These are phyloP conservation scores for Sclerotinia spermophila DNA, from an alignment of 2,329 filamentous ascomycete genomes.

Conservation along the genomic window DNA sequence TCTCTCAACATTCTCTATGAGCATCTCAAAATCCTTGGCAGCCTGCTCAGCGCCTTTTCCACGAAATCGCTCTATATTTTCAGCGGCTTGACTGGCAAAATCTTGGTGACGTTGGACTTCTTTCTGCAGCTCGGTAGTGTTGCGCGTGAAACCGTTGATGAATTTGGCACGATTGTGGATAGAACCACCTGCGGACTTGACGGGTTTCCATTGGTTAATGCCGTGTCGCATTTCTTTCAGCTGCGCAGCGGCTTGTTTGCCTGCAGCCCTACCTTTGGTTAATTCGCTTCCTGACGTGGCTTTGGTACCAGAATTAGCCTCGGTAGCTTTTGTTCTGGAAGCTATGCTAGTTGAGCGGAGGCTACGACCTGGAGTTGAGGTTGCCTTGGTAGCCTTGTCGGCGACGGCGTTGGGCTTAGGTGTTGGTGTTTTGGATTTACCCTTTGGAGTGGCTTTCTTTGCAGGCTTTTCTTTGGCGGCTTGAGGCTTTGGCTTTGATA, in stretches of 20 bases:
- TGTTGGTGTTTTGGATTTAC: background rate
- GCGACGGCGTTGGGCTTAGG: background rate
- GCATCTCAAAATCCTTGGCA: background rate
- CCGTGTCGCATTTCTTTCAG: background rate
- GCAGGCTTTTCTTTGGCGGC: background rate
- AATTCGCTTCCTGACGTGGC: background rate
- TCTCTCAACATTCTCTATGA: background rate
- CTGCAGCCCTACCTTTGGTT: background rate
- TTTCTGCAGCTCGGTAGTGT: background rate
- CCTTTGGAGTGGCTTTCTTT: background rate
- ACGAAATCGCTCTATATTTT: background rate
- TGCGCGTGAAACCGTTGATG: background rate
- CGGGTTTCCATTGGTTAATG: background rate
- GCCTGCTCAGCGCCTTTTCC: background rate
- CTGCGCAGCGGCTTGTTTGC: background rate
- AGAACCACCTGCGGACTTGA: background rate
- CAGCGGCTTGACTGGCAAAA: background rate
- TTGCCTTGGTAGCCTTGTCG: background rate
- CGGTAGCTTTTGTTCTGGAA: background rate
- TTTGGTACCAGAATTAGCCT: background rate
- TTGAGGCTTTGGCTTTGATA: conserved; percentile 1
- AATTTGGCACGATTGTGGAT: background rate
- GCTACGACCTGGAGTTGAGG: background rate
- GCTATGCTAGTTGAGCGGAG: background rate
- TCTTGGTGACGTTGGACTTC: background rate